Percentiles rank a stretch among this genome's conserved stretches.
Evolutionary conservation across 2,329 filamentous ascomycete species (phyloP).

Genomic region (Juglanconis juglandina): DNA sequence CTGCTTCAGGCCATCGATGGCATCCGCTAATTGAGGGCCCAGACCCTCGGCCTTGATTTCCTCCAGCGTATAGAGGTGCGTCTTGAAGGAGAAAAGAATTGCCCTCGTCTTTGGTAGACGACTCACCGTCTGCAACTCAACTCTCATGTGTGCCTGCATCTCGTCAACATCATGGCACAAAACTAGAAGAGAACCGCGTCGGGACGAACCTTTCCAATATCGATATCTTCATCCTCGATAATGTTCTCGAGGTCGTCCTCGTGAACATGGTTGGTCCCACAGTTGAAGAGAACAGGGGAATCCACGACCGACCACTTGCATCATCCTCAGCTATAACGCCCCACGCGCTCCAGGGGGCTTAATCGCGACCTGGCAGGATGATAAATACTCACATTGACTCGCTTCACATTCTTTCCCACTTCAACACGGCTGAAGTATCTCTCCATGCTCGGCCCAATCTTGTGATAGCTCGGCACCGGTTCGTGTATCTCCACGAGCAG

Average conservation of each 20-base stretch:
- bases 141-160: slow-evolving; percentile 35
- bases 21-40: slow-evolving; percentile 44
- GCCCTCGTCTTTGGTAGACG: slow-evolving; percentile 44
- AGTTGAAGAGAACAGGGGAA: slow-evolving; percentile 38
- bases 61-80: slow-evolving; percentile 46
- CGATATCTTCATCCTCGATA: slow-evolving; percentile 33
- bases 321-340: no score
- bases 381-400: slow-evolving; percentile 43
- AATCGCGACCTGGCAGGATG: neutral
- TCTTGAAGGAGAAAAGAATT: slow-evolving; percentile 55
- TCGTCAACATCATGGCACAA: neutral
- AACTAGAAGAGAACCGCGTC: neutral
- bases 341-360: no score
- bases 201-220: slow-evolving; percentile 33
- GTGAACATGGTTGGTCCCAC: slow-evolving; percentile 35
- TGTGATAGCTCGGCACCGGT: slow-evolving; percentile 52
- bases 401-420: slow-evolving; percentile 45
- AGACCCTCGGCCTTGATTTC: slow-evolving; percentile 48
- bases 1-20: slow-evolving; percentile 47
- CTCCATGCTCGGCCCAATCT: slow-evolving; percentile 54
- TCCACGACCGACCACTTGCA: slow-evolving; percentile 48
- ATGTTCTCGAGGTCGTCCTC: slow-evolving; percentile 27
- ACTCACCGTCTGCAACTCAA: slow-evolving; percentile 51
- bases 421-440: slow-evolving; percentile 46
- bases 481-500: slow-evolving; percentile 46